Percentiles rank a stretch among this genome's conserved stretches.
phyloP scores from a whole-genome alignment of 1,139 yeast genomes.

The Candida pseudocylindracea region DNA sequence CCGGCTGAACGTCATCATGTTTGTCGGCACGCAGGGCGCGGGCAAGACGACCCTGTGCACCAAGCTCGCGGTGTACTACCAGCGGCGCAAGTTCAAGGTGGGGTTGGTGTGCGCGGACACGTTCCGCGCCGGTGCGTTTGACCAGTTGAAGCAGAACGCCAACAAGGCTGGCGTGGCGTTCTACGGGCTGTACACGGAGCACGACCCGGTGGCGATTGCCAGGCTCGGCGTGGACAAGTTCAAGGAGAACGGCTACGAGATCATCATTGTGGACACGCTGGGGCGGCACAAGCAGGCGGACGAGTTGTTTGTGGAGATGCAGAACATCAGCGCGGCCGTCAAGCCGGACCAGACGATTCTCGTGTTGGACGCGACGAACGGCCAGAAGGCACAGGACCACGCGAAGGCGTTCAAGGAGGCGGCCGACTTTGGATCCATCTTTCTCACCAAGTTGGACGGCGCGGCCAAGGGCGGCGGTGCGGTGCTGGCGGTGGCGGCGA shows the following conservation, averaged over 20 bases:
- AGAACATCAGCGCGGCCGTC: constrained; percentile 72
- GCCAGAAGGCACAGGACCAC: constrained; percentile 95
- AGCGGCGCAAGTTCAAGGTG: constrained; percentile 80
- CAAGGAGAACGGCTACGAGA: constrained; percentile 77
- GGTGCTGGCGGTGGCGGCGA: constrained; percentile 93
- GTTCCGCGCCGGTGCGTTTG: constrained; percentile 98
- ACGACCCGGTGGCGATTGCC: constrained; percentile 88
- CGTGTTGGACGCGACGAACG: constrained; percentile 96
- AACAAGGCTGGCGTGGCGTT: constrained; percentile 87
- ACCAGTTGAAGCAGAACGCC: constrained; percentile 93
- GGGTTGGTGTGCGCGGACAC: constrained; percentile 98
- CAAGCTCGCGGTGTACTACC: constrained; percentile 83
- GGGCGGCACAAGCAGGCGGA: constrained; percentile 96
- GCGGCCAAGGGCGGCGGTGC: constrained; percentile 99
- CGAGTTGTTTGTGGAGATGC: constrained; percentile 84
- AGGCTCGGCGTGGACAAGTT: constrained; percentile 81
- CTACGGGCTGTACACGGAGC: constrained; percentile 87
- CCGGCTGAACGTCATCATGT: constrained; percentile 53
- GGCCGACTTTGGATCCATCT: constrained; percentile 84
- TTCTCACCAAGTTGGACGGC: constrained; percentile 94
- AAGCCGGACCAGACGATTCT: constrained; percentile 85
- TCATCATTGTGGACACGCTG: constrained; percentile 91
- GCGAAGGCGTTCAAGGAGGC: constrained; percentile 87
- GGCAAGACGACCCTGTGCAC: constrained; percentile 98
- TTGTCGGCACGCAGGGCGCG: constrained; percentile 96